Conservation (phyloP, 2,329 filamentous ascomycete species). For the Geoglossum cookeanum region DNA sequence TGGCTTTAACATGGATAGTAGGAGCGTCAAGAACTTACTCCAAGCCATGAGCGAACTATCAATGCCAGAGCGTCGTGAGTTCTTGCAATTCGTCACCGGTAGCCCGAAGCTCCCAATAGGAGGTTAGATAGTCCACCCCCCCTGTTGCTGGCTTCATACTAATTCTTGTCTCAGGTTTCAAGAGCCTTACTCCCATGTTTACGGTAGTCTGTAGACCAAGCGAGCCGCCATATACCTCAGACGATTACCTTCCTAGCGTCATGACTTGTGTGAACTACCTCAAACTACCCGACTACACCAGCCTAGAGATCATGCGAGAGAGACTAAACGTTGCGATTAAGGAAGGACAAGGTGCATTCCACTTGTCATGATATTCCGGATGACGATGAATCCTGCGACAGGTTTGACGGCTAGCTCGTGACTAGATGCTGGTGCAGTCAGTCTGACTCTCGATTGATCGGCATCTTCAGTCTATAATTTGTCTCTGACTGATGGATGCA, state of each 20-base stretch:
- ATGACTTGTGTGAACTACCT: constrained; percentile 99
- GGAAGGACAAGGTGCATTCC: constrained; percentile 95
- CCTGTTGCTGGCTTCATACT: neutral
- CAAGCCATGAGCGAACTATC: constrained; percentile 85
- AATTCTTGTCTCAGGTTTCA: constrained; percentile 50
- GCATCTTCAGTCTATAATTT: neutral
- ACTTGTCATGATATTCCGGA: constrained; percentile 47
- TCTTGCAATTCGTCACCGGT: constrained; percentile 92
- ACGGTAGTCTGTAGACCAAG: constrained; percentile 98
- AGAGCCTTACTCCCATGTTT: constrained; percentile 92
- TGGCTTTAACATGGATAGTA: constrained; percentile 96
- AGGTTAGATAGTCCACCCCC: constrained; percentile 37
- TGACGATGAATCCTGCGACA: constrained; percentile 3
- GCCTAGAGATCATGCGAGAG: constrained; percentile 53
- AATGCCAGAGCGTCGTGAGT: constrained; percentile 61
- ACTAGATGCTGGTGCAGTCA: neutral
- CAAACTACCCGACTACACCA: constrained; percentile 88
- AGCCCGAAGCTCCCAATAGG: constrained; percentile 97
- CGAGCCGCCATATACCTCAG: constrained; percentile 78
- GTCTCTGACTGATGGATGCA: neutral
- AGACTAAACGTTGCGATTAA: constrained; percentile 72
- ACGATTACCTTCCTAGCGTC: constrained; percentile 97
- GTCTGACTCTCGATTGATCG: neutral
- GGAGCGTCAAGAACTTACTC: constrained; percentile 79
- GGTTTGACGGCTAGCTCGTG: neutral